A percentile compares a stretch with the other conserved stretches of the same genome.
Evolutionary conservation across 495 filamentous ascomycete genomes (phyloP).

Genomic region (Penicillium parvum): DNA sequence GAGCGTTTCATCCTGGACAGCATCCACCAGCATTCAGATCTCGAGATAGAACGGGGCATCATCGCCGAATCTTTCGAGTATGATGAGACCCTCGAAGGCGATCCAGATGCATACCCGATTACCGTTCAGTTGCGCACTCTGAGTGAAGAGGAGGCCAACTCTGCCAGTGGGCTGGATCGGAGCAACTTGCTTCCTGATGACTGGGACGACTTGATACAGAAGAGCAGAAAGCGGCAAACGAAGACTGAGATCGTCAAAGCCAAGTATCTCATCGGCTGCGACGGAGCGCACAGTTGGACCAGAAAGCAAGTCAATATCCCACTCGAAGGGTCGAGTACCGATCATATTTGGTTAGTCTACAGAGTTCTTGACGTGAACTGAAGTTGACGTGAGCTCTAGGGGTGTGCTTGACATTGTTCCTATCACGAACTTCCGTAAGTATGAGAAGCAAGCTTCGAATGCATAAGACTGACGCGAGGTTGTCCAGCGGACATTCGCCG

Average conservation of each 20-base stretch:
- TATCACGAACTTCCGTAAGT: conserved; percentile 57
- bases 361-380: neutral
- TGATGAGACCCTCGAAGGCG: conserved; percentile 38
- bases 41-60: conserved; percentile 48
- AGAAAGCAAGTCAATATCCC: conserved; percentile 51
- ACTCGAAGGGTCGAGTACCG: conserved; percentile 55
- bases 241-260: conserved; percentile 44
- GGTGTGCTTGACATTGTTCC: conserved; percentile 63
- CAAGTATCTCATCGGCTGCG: conserved; percentile 65
- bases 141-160: conserved; percentile 40
- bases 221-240: conserved; percentile 25
- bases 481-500: conserved; percentile 54
- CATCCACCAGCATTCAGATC: conserved; percentile 38
- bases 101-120: conserved; percentile 50
- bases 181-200: conserved; percentile 52
- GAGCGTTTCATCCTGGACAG: conserved; percentile 55
- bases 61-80: conserved; percentile 43
- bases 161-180: conserved; percentile 40
- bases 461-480: neutral
- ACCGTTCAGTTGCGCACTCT: conserved; percentile 44
- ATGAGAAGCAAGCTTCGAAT: neutral
- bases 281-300: conserved; percentile 63
- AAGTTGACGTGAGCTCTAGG: conserved; percentile 13
- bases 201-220: conserved; percentile 48
- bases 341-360: conserved; percentile 49